Conservation (phyloP, 169 alveolate genomes). For the Plasmodium cynomolgi region DNA sequence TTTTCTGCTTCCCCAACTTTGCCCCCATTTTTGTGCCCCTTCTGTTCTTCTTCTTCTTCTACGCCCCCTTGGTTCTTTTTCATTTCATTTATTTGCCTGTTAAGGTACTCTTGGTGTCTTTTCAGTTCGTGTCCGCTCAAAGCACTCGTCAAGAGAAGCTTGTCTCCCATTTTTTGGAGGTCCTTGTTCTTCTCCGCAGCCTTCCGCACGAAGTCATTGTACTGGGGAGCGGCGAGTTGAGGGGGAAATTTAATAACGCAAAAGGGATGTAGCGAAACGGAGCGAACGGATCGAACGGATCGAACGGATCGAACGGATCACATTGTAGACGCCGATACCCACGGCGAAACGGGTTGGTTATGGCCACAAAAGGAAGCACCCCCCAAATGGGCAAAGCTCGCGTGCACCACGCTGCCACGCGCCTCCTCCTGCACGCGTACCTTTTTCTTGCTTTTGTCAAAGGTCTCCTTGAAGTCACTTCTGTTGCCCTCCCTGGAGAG, state of each 20-base stretch:
- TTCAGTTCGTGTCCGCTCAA: not conserved
- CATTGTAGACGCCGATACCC: not conserved
- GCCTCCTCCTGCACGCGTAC: slow-evolving; percentile 11
- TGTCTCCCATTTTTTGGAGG: not conserved
- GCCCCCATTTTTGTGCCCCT: not conserved
- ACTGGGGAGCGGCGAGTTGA: not conserved
- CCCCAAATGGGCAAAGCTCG: not conserved
- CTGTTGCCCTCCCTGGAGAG: slow-evolving; percentile 1
- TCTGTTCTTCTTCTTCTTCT: not conserved
- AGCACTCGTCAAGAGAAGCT: not conserved
- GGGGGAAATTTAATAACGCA: not conserved
- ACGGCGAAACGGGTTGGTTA: not conserved
- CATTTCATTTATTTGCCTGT: slow-evolving; percentile 12
- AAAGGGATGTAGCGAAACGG: not conserved
- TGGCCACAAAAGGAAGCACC: not conserved
- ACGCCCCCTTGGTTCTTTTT: slow-evolving; percentile 2
- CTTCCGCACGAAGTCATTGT: slow-evolving; percentile 17
- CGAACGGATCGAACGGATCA: not conserved
- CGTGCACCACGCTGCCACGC: not conserved
- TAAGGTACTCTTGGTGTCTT: slow-evolving; percentile 29
- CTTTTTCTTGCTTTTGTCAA: slow-evolving; percentile 43
- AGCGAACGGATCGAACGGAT: not conserved
- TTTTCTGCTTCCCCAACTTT: not conserved
- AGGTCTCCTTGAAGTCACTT: not conserved
- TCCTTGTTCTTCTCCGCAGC: slow-evolving; percentile 19